Base-by-base conservation (phyloP, 805 yeast species). In the Ogataea ganodermae region DNA sequence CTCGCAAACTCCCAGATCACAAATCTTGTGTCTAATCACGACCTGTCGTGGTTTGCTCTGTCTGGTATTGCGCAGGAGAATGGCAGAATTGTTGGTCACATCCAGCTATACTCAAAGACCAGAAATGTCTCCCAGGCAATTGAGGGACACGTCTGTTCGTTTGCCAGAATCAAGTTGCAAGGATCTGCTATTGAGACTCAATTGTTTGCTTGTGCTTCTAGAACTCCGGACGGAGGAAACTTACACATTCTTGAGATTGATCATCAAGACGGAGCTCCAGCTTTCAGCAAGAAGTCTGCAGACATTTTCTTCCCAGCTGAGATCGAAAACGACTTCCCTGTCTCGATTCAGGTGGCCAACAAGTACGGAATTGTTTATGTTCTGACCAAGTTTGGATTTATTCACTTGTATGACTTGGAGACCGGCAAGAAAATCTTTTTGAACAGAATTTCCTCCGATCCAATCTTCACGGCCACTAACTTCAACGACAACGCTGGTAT, bases 241-340 rank as follows among this genome's bases (percentile, higher is more conserved):
- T 77, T 94, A 67, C 96, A 91, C 69, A 82, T 94, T 57, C 88
- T 92, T 57, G 99, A 95, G 73, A 94, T 95, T 61, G 99, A 94
- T 68, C 98, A 94, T 66, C 88, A 83, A 58, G 86, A 86, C 16
- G 84, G 83, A 47, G 80, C 81, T 35, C 96, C 97, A n/a, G 74
- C 76, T 18, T 94, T 86, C 73, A 79, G 80, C 51, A 94, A 95
- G 78, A 90, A 90, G 69, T 81, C 88, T 38, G 94, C 88, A 41
- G 98, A 92, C 60, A 83, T 94, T 52, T 94, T 87, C 71, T 90
- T 92, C 80, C 99, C 99, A 28, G 91, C 96, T 22, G 99, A 95
- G 72, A 96, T 96, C 39, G 76, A 87, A 33, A 87, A 86, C 66
- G 99, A 94, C 71, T 94, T 94, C 83, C 99, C 99, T 51, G 90